Conservation (phyloP, 2,329 filamentous ascomycete species). For the Paraconiothyrium brasiliense region DNA sequence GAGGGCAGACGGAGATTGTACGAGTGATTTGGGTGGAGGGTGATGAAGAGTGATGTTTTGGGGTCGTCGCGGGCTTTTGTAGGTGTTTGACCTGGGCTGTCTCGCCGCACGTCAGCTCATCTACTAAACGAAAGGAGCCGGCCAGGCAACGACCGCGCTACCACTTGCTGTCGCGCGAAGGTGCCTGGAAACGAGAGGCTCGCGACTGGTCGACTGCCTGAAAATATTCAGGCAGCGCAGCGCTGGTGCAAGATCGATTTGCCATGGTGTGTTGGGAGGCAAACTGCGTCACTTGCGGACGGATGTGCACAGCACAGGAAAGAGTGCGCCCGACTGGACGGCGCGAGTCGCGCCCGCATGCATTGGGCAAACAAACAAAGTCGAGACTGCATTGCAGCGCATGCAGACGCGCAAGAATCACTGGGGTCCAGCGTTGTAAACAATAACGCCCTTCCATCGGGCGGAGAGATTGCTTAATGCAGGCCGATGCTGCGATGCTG, state of each 20-base stretch:
- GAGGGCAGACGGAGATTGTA: neutral
- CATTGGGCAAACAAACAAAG: neutral
- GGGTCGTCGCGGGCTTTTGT: conserved; percentile 16
- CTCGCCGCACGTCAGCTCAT: conserved; percentile 15
- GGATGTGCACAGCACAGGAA: neutral
- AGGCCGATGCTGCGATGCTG: neutral
- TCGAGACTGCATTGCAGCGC: neutral
- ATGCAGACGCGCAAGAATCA: neutral
- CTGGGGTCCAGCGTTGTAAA: neutral
- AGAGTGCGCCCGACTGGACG: neutral
- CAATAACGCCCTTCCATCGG: neutral
- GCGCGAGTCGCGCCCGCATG: too few relatives aligned
- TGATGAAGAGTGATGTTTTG: neutral
- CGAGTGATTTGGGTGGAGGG: conserved; percentile 1
- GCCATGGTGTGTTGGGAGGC: neutral
- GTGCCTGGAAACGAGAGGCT: conserved; percentile 7
- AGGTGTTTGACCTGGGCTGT: conserved; percentile 13
- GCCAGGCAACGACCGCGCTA: conserved; percentile 20
- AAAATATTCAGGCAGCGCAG: conserved; percentile 1
- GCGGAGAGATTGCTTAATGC: neutral
- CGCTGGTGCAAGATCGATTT: conserved; percentile 6
- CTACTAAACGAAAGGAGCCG: conserved; percentile 11
- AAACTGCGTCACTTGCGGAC: neutral
- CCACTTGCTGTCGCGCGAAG: conserved; percentile 18
- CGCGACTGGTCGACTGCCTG: conserved; percentile 1